phyloP scores from a whole-genome alignment of 257 asterid species.

The Solanum chiquidenum region DNA sequence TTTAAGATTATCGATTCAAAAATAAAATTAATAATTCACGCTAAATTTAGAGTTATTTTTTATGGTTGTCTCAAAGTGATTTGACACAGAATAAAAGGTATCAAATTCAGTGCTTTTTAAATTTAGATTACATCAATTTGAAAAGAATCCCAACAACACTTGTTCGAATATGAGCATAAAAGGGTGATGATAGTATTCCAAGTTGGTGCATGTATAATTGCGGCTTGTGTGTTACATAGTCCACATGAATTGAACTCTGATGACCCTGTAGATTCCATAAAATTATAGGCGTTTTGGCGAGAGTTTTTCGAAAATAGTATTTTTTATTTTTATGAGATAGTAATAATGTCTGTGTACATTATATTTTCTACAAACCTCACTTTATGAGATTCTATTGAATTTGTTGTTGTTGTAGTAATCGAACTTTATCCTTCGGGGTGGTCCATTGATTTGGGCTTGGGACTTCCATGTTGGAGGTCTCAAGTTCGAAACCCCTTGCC shows the following conservation, averaged over 20 bases:
- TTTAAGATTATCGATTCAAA: too few relatives aligned
- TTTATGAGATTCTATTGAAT: too few relatives aligned
- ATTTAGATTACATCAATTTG: neutral
- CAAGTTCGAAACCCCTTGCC: too few relatives aligned
- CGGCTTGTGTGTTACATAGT: neutral
- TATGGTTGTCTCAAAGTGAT: rapidly evolving
- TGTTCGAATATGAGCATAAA: neutral
- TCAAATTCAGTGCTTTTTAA: neutral
- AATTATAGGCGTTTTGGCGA: too few relatives aligned
- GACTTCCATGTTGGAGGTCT: too few relatives aligned
- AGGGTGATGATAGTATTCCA: neutral
- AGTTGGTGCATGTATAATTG: neutral
- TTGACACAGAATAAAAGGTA: neutral
- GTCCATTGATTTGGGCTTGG: too few relatives aligned
- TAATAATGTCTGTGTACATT: rapidly evolving
- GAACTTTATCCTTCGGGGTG: too few relatives aligned
- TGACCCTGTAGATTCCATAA: neutral
- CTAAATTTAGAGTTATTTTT: rapidly evolving
- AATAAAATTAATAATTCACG: too few relatives aligned
- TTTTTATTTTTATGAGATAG: too few relatives aligned
- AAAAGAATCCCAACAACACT: neutral
- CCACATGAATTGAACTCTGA: neutral
- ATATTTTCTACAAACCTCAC: rapidly evolving
- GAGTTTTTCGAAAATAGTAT: rapidly evolving
- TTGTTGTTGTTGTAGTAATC: too few relatives aligned